Evolutionary conservation across 805 yeast species (phyloP), one percentile per base, ranked within the genome.

Genomic region (Cyberlindnera mrakii): DNA sequence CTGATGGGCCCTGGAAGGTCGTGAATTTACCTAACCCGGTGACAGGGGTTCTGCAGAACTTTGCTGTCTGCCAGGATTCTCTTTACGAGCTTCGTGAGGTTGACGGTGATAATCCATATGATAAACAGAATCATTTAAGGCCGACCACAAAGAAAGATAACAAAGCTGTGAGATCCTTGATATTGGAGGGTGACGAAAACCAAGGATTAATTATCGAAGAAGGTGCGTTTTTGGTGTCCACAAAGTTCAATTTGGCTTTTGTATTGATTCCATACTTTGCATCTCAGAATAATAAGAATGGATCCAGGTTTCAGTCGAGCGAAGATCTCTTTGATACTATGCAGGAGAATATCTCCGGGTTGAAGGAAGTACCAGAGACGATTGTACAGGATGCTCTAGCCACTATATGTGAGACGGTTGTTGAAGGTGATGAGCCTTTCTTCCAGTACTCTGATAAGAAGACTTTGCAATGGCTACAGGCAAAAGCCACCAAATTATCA

Each of bases 291-390:
- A 56, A 57, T 17, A 53, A 53, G 33, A 49, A 35, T n/a, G 45
- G 40, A 15, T 54, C 36, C 51, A 68, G 44, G 57, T 57, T 48
- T 40, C 56, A 58, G 33, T 50, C 72, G 0, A 50, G 65, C 14
- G 78, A 76, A 18, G 80, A 76, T 52, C 48, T 76, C 4, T 52
- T 61, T 7, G 78, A 73, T 48, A 47, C 53, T 15, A 46, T 69
- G 27, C 54, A 57, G n/a, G 52, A 48, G 14, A 44, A 33, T 2
- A 37, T 50, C 6, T 40, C 49, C 2, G 42, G 39, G 1, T 32
- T 56, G 1, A 30, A 23, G 8, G 45, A 50, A 10, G 18, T 58
- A 0, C 57, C 59, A 0, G 54, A 48, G 19, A 5, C 15, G 1
- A 13, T 49, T 14, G 19, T 55, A 3, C 31, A 39, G 5, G 25